These are phyloP conservation scores for Dalbergia cultrata DNA, from an alignment of 306 rosid genomes.

Conservation along the genomic window DNA sequence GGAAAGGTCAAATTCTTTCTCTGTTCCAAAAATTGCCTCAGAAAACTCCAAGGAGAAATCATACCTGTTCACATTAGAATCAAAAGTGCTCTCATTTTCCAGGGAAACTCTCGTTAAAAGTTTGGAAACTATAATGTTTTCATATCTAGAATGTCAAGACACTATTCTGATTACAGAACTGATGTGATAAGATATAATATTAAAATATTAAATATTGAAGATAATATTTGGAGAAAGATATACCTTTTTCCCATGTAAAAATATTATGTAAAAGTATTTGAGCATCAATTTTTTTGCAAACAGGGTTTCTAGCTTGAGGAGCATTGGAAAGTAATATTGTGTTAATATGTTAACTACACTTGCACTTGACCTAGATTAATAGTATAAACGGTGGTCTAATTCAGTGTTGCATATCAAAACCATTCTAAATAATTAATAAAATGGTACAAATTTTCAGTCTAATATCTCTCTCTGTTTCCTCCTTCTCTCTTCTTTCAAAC, in stretches of 20 bases:
- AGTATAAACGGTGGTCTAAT: slow-evolving; percentile 15
- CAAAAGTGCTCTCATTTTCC: slow-evolving; percentile 47
- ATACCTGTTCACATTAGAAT: slow-evolving; percentile 73
- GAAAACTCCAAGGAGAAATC: slow-evolving; percentile 85
- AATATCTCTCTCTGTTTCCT: neutral
- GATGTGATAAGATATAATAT: neutral
- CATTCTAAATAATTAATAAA: neutral
- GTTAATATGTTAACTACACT: slow-evolving; percentile 4
- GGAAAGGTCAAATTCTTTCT: slow-evolving; percentile 91
- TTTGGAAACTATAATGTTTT: slow-evolving; percentile 30
- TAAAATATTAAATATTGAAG: slow-evolving; percentile 14
- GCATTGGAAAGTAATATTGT: neutral
- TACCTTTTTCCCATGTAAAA: slow-evolving; percentile 24
- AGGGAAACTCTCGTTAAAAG: slow-evolving; percentile 21
- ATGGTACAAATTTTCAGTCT: neutral
- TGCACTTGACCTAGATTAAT: slow-evolving; percentile 20
- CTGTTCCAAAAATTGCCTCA: slow-evolving; percentile 92
- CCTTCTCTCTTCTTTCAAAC: slow-evolving; percentile 6
- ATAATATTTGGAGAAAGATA: slow-evolving; percentile 21
- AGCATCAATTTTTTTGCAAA: too few relatives aligned
- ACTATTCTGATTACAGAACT: neutral
- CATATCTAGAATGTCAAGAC: slow-evolving; percentile 28
- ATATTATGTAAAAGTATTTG: neutral
- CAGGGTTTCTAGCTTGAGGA: neutral
- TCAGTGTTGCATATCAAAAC: slow-evolving; percentile 17